Evolutionary conservation across 495 filamentous ascomycete species (phyloP), one percentile per base, ranked within the genome.

Genomic region (Lineolata rhizophorae): DNA sequence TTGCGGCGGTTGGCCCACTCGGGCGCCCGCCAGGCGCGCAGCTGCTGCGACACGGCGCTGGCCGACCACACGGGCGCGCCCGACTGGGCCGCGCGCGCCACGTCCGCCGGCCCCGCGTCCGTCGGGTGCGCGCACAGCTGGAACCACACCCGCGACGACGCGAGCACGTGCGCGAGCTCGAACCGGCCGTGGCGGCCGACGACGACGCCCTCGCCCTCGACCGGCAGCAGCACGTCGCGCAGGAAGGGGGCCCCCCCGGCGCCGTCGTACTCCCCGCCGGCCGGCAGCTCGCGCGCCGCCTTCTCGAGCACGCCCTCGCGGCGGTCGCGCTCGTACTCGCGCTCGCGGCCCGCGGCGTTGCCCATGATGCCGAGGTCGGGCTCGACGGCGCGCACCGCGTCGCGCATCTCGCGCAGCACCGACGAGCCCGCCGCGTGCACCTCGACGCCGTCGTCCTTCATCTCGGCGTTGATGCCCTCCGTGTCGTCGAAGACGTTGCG

Each of bases 1-100:
- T 81, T 80, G 19, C 87, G 67, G 28, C 84, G 74, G 45, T 94
- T 95, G 1, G 82, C 79, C 87, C 87, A 97, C 49, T 97, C 87
- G 0, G 85, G 77, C 3, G 95, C 61, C 40, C 87, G 61, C 87
- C 87, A 95, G 24, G 76, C 67, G 18, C 87, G 76, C 11, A 97
- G 59, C 53, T 97, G 90, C 27, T 81, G 70, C 5, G 90, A 95
- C 1, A 95, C 80, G 1, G 75, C 71, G 15, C 78, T 78, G 10
- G 87, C 90, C 16, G 82, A 85, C 87, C 87, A 97, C 2, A 73
- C 64, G 11, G 73, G 67, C 4, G 63, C 72, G 11, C 66, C 57
- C 0, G 68, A 65, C 0, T 63, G 59, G 14, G 71, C n/a, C 16
- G 30, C 53, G 6, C 62, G 50, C 3, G 70, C 68, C 27, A 93